A percentile compares a stretch with the other conserved stretches of the same genome.
These are phyloP conservation scores for Mycena leptocephala DNA, from an alignment of 768 basidiomycete species.

Conservation along the genomic window DNA sequence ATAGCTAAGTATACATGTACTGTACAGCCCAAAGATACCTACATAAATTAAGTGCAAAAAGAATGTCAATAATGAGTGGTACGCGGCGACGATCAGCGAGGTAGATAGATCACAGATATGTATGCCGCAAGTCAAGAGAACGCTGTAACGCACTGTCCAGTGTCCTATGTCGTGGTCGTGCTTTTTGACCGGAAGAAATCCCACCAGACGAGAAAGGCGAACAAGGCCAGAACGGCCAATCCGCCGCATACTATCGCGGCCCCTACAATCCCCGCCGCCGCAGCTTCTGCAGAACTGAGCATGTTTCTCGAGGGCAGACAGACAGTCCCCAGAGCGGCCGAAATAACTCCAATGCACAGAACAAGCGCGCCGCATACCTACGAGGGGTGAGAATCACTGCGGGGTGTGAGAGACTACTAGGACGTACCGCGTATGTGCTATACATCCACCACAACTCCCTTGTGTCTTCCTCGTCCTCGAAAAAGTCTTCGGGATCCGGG, in stretches of 20 bases:
- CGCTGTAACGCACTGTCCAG: slow-evolving; percentile 8
- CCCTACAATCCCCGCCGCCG: slow-evolving; percentile 52
- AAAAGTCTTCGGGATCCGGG: slow-evolving; percentile 50
- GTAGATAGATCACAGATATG: slow-evolving; percentile 1
- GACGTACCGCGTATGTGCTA: slow-evolving; percentile 30
- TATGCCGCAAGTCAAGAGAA: not conserved
- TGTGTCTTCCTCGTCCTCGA: slow-evolving; percentile 50
- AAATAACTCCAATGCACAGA: slow-evolving; percentile 45
- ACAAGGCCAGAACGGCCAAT: slow-evolving; percentile 22
- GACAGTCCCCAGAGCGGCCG: slow-evolving; percentile 52
- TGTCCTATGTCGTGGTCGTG: not conserved
- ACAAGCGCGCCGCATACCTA: slow-evolving; percentile 33
- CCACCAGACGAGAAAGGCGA: slow-evolving; percentile 39
- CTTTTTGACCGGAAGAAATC: slow-evolving; percentile 7
- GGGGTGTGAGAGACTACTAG: not conserved
- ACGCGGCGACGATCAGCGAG: not conserved
- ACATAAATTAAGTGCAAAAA: slow-evolving; percentile 19
- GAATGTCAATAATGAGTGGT: slow-evolving; percentile 14
- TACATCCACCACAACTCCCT: slow-evolving; percentile 25
- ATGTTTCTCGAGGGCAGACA: slow-evolving; percentile 44
- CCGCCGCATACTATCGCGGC: slow-evolving; percentile 43
- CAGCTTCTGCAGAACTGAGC: slow-evolving; percentile 47
- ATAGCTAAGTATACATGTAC: not conserved
- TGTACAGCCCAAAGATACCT: not conserved
- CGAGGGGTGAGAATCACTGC: not conserved